Base-by-base conservation (phyloP, 306 rosid genomes). In the Lathyrus sativus region DNA sequence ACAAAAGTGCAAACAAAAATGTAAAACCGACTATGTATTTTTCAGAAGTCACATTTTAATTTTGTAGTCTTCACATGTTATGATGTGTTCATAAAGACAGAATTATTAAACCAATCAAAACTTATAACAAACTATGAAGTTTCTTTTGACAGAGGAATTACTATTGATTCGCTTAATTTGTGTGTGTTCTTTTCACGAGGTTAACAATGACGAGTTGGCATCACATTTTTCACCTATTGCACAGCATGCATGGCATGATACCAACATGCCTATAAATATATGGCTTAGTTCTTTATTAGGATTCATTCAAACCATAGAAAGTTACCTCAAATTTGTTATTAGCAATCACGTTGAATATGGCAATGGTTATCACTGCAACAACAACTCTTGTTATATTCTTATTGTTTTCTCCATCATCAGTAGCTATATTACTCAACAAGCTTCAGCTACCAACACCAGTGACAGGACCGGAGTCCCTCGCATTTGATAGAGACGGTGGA, bases 391-490 rank as follows among this genome's bases (percentile, higher is more conserved):
- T 49, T 7, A 28, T 79, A 6, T 59, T 76, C 45, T 69, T 76
- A 5, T 14, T 69, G 22, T 79, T 49, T n/a, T 73, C 68, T 2
- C 45, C 68, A 45, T 69, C 84, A 17, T 31, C 64, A 33, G 65
- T 17, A 14, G 84, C 73, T 48, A 13, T 54, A 44, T 13, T 63
- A 3, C 7, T 31, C 2, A n/a, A 2, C 4, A 77, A 67, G 57
- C 68, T 86, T 7, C 63, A 12, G 9, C 67, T 86, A 56, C 85
- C 83, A 1, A 4, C 71, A 31, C 72, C 72, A 3, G 0, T 80
- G 22, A 61, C 60, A 2, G 86, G 85, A 10, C 85, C 87, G 0
- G 85, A 77, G 26, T 49, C 87, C 2, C 11, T 74, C 1, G 83
- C 80, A 41, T 86, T 84, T 31, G 82, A 77, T 65, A 9, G 44